A percentile compares a stretch with the other conserved stretches of the same genome.
phyloP scores from a whole-genome alignment of 306 rosid genomes.

The Crotalaria pallida region DNA sequence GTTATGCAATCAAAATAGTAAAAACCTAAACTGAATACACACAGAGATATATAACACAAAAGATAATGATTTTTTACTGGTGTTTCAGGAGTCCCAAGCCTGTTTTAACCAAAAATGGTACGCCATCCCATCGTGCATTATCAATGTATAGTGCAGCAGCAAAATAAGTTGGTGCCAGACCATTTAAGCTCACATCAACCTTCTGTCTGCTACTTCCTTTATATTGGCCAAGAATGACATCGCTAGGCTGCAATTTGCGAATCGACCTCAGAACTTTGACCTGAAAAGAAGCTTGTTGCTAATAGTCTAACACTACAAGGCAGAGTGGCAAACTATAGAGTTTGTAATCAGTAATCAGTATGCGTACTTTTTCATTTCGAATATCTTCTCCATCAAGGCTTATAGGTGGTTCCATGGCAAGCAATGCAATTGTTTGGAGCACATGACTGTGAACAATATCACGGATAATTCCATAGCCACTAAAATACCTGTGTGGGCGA shows the following conservation, averaged over 20 bases:
- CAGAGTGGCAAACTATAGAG: background rate
- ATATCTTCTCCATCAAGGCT: slow-evolving; percentile 89
- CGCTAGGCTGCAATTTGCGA: slow-evolving; percentile 63
- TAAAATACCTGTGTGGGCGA: slow-evolving; percentile 58
- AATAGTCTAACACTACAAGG: background rate
- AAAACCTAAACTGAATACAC: background rate
- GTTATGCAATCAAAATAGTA: background rate
- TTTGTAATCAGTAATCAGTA: slow-evolving; percentile 10
- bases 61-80: slow-evolving; percentile 43
- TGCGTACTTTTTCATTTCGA: slow-evolving; percentile 83
- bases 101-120: slow-evolving; percentile 80
- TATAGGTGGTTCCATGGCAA: slow-evolving; percentile 94
- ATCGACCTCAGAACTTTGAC: slow-evolving; percentile 86
- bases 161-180: slow-evolving; percentile 78
- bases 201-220: slow-evolving; percentile 51
- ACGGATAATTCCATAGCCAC: slow-evolving; percentile 78
- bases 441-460: slow-evolving; percentile 89
- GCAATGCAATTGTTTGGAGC: slow-evolving; percentile 85
- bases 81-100: slow-evolving; percentile 90
- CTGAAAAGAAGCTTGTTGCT: slow-evolving; percentile 49
- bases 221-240: slow-evolving; percentile 88
- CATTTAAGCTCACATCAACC: slow-evolving; percentile 42
- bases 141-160: slow-evolving; percentile 78
- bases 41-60: background rate
- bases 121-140: slow-evolving; percentile 98